phyloP scores from a whole-genome alignment of 805 yeast species.

The Kodamaea kakaduensis region DNA sequence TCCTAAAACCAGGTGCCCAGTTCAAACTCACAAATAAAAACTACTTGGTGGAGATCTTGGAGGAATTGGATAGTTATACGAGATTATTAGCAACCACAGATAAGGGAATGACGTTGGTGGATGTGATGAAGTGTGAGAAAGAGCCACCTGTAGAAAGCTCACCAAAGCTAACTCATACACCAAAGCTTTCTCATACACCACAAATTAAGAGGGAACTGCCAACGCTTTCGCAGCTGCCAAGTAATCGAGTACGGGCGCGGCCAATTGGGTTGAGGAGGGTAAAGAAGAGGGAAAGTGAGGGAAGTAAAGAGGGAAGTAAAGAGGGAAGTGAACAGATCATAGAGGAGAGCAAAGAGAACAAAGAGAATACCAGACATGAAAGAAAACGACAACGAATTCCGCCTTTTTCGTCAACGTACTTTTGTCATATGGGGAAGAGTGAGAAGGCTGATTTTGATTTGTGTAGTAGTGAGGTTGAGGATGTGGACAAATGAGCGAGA shows the following conservation, averaged over 20 bases:
- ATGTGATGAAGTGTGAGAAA: conserved; percentile 4
- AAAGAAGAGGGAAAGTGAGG: neutral
- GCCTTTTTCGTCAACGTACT: too few relatives aligned
- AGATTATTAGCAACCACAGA: conserved; percentile 3
- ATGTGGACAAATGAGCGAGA: too few relatives aligned
- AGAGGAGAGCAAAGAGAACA: too few relatives aligned
- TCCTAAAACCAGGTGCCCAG: conserved; percentile 15
- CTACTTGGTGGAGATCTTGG: conserved; percentile 17
- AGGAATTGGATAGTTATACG: conserved; percentile 6
- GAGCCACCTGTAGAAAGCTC: conserved; percentile 1
- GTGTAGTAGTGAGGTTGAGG: too few relatives aligned
- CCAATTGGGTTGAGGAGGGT: conserved; percentile 9
- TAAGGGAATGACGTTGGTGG: conserved; percentile 3
- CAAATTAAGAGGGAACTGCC: too few relatives aligned
- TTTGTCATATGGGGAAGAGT: too few relatives aligned
- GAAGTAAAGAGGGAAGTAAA: neutral
- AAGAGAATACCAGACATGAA: too few relatives aligned
- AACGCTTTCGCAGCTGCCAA: neutral
- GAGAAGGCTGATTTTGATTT: too few relatives aligned
- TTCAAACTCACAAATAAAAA: conserved; percentile 25
- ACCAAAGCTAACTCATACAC: too few relatives aligned
- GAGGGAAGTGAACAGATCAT: neutral
- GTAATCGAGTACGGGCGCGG: neutral
- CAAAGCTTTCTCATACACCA: too few relatives aligned
- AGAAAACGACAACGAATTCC: too few relatives aligned